Conservation (phyloP, 148 eudicot species). For the Euryodendron excelsum region DNA sequence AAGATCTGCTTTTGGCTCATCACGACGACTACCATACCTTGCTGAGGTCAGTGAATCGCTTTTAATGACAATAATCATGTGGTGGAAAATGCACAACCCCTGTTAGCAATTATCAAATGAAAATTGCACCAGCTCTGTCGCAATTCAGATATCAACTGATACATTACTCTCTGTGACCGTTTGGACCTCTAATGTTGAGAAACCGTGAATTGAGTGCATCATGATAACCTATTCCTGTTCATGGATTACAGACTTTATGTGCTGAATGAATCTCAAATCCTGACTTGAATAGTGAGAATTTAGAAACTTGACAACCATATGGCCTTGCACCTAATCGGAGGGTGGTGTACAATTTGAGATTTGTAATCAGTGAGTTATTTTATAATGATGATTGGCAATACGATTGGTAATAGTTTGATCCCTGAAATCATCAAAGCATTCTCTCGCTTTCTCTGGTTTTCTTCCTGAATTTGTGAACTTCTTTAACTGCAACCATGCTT, state of each 20-base stretch:
- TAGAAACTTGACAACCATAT: background rate
- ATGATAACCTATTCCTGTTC: background rate
- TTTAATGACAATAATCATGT: background rate
- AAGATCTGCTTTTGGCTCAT: constrained; percentile 61
- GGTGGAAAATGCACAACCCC: background rate
- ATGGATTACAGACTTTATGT: background rate
- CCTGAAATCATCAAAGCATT: background rate
- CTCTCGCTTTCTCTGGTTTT: background rate
- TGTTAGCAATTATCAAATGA: background rate
- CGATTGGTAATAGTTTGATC: background rate
- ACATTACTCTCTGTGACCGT: background rate
- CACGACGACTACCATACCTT: constrained; percentile 90
- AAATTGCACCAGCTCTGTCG: background rate
- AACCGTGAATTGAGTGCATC: background rate
- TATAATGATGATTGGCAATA: background rate
- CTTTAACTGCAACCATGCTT: background rate
- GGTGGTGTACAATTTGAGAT: background rate
- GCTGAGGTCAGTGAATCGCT: constrained; percentile 54
- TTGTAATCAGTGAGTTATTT: background rate
- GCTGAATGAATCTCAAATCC: background rate
- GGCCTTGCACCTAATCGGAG: background rate
- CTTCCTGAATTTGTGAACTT: background rate
- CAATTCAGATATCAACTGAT: too few relatives aligned
- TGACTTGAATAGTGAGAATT: background rate
- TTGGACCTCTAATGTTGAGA: background rate